A percentile compares a stretch with the other conserved stretches of the same genome.
These are phyloP conservation scores for Boechera divaricarpa DNA, from an alignment of 345 rosid genomes.

Conservation along the genomic window DNA sequence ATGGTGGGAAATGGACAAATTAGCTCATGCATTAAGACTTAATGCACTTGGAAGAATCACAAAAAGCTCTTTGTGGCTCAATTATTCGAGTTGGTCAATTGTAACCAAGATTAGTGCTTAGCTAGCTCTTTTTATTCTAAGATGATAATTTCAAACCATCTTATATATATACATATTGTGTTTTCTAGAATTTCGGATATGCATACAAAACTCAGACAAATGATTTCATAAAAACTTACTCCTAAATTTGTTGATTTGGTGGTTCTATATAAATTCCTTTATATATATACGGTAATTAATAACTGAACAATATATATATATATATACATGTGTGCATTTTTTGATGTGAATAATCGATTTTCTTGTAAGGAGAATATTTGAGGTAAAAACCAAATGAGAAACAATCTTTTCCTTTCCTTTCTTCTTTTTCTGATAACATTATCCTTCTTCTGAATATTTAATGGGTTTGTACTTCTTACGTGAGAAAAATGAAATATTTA, in stretches of 20 bases:
- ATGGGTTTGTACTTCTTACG: constrained; percentile 1
- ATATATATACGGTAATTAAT: not conserved
- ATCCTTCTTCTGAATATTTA: constrained; percentile 5
- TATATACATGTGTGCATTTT: constrained; percentile 13
- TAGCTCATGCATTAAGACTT: constrained; percentile 48
- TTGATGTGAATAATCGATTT: constrained; percentile 11
- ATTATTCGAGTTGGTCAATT: constrained; percentile 44
- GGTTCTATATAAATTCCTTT: not conserved
- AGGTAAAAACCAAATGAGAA: no score
- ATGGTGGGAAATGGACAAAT: constrained; percentile 51
- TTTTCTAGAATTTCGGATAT: not conserved
- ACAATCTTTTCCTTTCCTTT: not conserved
- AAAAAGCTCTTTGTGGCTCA: constrained; percentile 41
- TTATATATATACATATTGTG: not conserved
- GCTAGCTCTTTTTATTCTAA: constrained; percentile 22
- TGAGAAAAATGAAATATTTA: not conserved
- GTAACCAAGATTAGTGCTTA: constrained; percentile 42
- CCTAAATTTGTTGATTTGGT: not conserved
- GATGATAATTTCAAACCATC: not conserved
- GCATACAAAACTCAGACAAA: not conserved
- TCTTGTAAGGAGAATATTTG: constrained; percentile 6
- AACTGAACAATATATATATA: not conserved
- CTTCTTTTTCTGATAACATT: not conserved
- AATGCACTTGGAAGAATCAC: constrained; percentile 45
- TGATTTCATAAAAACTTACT: not conserved